phyloP scores from a whole-genome alignment of 2,329 filamentous ascomycete species.

The Pseudogymnoascus sp. region DNA sequence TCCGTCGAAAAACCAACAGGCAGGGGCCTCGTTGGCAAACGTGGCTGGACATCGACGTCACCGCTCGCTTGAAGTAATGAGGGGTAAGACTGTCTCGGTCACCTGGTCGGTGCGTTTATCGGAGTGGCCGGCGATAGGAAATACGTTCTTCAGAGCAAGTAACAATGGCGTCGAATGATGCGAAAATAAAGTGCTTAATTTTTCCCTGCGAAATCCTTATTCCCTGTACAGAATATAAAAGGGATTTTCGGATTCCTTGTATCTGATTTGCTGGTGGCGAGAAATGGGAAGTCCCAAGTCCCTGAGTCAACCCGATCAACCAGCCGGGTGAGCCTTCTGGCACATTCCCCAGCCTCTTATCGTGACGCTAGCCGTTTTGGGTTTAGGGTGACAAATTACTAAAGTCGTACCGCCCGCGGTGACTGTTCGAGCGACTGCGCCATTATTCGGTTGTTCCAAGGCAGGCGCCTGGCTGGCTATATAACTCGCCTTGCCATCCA shows the following conservation, averaged over 20 bases:
- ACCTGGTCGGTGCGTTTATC: not conserved
- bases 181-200: not conserved
- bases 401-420: not conserved
- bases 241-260: not conserved
- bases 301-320: not conserved
- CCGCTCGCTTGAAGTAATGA: not conserved
- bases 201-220: not conserved
- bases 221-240: not conserved
- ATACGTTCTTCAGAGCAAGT: not conserved
- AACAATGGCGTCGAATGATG: not conserved
- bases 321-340: slow-evolving; percentile 4
- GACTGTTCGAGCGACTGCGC: not conserved
- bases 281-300: not conserved
- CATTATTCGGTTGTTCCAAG: slow-evolving; percentile 2
- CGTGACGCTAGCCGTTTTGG: not conserved
- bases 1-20: not conserved
- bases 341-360: slow-evolving; percentile 5
- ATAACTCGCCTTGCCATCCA: slow-evolving; percentile 14
- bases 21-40: not conserved
- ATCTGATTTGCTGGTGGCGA: slow-evolving; percentile 3
- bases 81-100: not conserved
- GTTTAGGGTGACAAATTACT: not conserved
- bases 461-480: slow-evolving; percentile 12
- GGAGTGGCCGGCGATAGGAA: not conserved
- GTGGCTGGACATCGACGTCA: not conserved